Evolutionary conservation across 2,329 filamentous ascomycete species (phyloP).

Genomic region (Colletotrichum endophyticum): DNA sequence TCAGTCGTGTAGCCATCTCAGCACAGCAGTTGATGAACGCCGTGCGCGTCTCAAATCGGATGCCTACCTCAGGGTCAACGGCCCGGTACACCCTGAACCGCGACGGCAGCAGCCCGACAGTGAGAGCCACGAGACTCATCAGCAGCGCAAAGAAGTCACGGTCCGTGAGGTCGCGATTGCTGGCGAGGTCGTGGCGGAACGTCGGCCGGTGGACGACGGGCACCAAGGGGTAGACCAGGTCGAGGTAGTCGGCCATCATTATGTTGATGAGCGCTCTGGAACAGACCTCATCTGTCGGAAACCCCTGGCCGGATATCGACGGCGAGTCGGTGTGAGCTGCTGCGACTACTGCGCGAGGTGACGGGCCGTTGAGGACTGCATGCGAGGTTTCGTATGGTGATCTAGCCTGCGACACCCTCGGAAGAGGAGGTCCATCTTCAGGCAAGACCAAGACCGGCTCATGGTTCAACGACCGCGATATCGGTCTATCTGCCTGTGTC

Average conservation of each 20-base stretch:
- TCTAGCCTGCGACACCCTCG: neutral
- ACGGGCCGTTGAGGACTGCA: neutral
- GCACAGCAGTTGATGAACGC: conserved; percentile 30
- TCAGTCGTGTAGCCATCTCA: conserved; percentile 26
- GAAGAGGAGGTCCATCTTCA: neutral
- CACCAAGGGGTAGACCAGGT: conserved; percentile 28
- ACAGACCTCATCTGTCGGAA: conserved; percentile 30
- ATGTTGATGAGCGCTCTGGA: conserved; percentile 24
- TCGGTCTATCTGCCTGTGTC: neutral
- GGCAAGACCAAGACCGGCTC: neutral
- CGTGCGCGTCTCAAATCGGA: conserved; percentile 27
- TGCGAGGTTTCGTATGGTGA: neutral
- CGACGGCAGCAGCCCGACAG: conserved; percentile 29
- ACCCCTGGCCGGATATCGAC: neutral
- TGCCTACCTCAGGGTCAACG: conserved; percentile 20
- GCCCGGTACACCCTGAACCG: conserved; percentile 27
- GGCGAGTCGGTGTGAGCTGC: neutral
- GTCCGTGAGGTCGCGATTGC: conserved; percentile 25
- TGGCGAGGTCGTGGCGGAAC: conserved; percentile 26
- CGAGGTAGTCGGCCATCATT: conserved; percentile 28
- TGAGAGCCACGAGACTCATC: conserved; percentile 27
- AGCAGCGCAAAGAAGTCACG: conserved; percentile 28
- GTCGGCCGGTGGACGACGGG: conserved; percentile 28
- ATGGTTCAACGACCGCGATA: neutral
- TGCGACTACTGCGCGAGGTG: neutral